These are phyloP conservation scores for Plasmodium sp. DNA, from an alignment of 169 alveolate genomes.

Conservation along the genomic window DNA sequence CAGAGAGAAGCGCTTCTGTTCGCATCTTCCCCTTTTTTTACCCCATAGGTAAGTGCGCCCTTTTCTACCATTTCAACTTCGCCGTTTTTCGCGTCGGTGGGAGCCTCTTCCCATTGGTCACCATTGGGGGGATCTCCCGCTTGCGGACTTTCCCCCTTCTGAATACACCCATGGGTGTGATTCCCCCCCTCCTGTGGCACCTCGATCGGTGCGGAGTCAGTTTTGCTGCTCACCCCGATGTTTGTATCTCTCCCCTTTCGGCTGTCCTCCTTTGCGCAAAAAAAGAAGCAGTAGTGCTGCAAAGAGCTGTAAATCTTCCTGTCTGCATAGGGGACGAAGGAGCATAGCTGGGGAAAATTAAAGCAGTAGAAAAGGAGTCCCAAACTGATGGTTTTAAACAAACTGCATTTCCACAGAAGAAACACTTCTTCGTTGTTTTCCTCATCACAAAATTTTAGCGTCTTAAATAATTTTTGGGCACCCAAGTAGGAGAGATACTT, in stretches of 20 bases:
- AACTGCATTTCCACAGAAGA: constrained; percentile 29
- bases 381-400: constrained; percentile 32
- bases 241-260: not conserved
- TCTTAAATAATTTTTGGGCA: constrained; percentile 22
- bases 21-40: not conserved
- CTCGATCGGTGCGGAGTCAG: not conserved
- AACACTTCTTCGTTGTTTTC: constrained; percentile 17
- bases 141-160: not conserved
- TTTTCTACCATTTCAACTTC: not conserved
- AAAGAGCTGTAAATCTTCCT: not conserved
- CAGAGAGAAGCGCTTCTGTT: not conserved
- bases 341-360: not conserved
- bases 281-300: constrained; percentile 36
- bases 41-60: not conserved
- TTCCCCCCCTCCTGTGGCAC: not conserved
- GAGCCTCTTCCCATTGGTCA: not conserved
- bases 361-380: constrained; percentile 22
- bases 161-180: not conserved
- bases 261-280: not conserved
- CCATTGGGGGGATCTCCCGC: not conserved
- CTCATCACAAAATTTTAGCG: constrained; percentile 35
- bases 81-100: not conserved
- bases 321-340: not conserved
- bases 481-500: constrained; percentile 24
- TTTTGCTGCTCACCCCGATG: not conserved